Evolutionary conservation across 148 eudicot genomes (phyloP).

Genomic region (Chenopodium suecicum): DNA sequence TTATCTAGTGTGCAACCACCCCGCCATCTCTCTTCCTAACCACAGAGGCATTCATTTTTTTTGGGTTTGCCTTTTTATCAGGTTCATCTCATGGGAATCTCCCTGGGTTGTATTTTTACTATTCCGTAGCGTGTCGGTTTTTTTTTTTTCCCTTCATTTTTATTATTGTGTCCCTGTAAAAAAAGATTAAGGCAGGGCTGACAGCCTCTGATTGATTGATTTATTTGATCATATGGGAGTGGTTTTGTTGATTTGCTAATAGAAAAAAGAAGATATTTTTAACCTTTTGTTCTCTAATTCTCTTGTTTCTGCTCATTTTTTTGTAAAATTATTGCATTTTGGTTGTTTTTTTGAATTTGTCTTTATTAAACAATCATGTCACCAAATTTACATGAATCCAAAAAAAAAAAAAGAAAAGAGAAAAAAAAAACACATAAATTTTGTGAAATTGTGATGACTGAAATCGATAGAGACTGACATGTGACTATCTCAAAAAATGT

Average conservation of each 20-base stretch:
- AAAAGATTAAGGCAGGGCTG: conserved; percentile 11
- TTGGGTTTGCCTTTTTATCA: conserved; percentile 3
- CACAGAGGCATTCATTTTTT: conserved; percentile 23
- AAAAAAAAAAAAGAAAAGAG: no score
- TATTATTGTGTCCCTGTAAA: neutral
- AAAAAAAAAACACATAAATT: neutral
- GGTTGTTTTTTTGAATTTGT: neutral
- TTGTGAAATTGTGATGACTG: no score
- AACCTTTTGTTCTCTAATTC: no score
- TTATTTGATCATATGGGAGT: conserved; percentile 17
- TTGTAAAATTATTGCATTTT: neutral
- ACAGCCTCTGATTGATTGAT: conserved; percentile 23
- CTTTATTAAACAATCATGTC: no score
- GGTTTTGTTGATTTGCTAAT: conserved; percentile 14
- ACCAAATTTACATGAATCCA: neutral
- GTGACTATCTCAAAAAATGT: neutral
- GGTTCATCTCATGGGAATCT: conserved; percentile 13
- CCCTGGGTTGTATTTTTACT: conserved; percentile 23
- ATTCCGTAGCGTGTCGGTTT: neutral
- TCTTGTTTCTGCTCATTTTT: neutral
- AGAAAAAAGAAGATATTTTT: neutral
- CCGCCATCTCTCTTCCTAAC: conserved; percentile 11
- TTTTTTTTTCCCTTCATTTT: neutral
- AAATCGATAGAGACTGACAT: no score
- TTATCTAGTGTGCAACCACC: conserved; percentile 3